A percentile compares a stretch with the other conserved stretches of the same genome.
Conservation (phyloP, 805 yeast genomes). For the Lachancea meyersii region DNA sequence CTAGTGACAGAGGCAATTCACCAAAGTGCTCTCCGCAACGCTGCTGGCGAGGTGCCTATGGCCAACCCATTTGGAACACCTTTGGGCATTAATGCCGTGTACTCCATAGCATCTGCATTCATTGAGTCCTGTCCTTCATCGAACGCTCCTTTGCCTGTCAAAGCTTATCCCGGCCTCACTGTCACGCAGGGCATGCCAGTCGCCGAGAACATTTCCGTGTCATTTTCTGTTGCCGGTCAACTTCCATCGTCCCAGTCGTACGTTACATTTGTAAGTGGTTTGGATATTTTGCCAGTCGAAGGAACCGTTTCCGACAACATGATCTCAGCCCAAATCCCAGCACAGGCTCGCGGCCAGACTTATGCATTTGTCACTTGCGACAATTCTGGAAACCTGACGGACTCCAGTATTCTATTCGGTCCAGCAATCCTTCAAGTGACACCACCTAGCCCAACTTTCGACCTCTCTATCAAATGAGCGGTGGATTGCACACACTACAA, state of each 20-base stretch:
- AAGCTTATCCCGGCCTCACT: slow-evolving; percentile 2
- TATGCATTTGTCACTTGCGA: slow-evolving; percentile 6
- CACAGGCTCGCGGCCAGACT: slow-evolving; percentile 5
- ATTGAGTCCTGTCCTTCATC: slow-evolving; percentile 5
- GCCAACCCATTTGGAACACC: slow-evolving; percentile 10
- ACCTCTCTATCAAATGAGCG: neutral
- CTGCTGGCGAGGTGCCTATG: slow-evolving; percentile 8
- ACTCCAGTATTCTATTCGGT: slow-evolving; percentile 5
- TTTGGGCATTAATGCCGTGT: slow-evolving; percentile 5
- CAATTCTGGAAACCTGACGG: slow-evolving; percentile 7
- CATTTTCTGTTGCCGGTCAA: slow-evolving; percentile 1
- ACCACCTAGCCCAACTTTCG: slow-evolving; percentile 8
- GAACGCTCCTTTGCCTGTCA: slow-evolving; percentile 1
- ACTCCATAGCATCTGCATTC: slow-evolving; percentile 6
- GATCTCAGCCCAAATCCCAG: slow-evolving; percentile 2
- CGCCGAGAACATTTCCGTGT: neutral
- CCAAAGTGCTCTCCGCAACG: slow-evolving; percentile 6
- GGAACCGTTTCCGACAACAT: neutral
- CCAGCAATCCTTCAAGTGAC: slow-evolving; percentile 9
- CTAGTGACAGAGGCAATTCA: slow-evolving; percentile 8
- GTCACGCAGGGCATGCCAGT: slow-evolving; percentile 7
- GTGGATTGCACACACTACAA: too few relatives aligned
- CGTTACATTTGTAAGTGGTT: slow-evolving; percentile 6
- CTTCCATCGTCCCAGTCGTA: slow-evolving; percentile 1
- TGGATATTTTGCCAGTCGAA: slow-evolving; percentile 3